Conservation (phyloP, 2,329 filamentous ascomycete genomes). For the Beauveria bassiana region DNA sequence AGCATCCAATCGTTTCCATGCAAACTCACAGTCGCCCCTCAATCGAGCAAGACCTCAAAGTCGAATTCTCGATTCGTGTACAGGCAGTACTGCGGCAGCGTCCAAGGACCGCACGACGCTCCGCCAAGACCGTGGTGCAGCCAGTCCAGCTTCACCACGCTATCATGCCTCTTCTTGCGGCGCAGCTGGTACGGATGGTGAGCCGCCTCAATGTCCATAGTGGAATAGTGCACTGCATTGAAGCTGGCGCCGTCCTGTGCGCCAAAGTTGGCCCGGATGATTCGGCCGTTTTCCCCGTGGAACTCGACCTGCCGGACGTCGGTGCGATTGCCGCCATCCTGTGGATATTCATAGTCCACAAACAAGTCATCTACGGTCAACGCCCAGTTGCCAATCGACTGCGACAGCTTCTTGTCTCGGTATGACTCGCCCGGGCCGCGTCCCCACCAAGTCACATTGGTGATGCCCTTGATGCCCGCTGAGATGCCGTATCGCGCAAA, state of each 20-base stretch:
- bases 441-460: conserved; percentile 54
- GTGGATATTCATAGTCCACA: conserved; percentile 58
- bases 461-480: conserved; percentile 32
- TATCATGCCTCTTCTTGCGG: conserved; percentile 39
- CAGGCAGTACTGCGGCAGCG: conserved; percentile 40
- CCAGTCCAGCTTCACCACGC: conserved; percentile 52
- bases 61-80: conserved; percentile 33
- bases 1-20: not conserved
- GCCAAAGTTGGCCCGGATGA: conserved; percentile 39
- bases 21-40: not conserved
- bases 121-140: conserved; percentile 56
- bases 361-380: conserved; percentile 43
- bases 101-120: conserved; percentile 53
- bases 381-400: conserved; percentile 47
- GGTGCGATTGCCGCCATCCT: conserved; percentile 58
- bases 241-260: conserved; percentile 46
- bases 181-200: conserved; percentile 55
- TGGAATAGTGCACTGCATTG: conserved; percentile 47
- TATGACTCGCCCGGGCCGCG: conserved; percentile 61
- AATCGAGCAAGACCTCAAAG: conserved; percentile 38
- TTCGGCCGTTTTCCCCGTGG: conserved; percentile 22
- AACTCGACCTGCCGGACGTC: conserved; percentile 55
- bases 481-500: conserved; percentile 57
- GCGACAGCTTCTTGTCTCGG: conserved; percentile 55
- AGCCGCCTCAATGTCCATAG: conserved; percentile 43